Evolutionary conservation across 495 filamentous ascomycete genomes (phyloP), one percentile per base, ranked within the genome.

Genomic region (Chaetomium cochliodes): DNA sequence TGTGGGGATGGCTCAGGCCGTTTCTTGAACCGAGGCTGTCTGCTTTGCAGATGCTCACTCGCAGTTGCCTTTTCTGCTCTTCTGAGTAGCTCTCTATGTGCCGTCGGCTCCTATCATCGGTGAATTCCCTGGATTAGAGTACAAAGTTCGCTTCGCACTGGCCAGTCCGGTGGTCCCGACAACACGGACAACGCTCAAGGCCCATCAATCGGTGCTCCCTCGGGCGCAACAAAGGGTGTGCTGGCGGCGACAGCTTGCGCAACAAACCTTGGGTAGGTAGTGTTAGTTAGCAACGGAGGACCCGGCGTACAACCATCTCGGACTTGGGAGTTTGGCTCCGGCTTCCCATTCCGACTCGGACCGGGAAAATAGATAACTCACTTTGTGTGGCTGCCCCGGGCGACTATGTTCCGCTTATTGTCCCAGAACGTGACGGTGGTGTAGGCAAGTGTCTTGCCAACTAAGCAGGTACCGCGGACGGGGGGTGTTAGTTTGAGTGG

Each of bases 301-400:
- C 8, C 23, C 22, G 33, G 33, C 7, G 3, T 33, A 33, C 30
- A 33, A 3, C 30, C 30, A 7, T 7, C 30, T 3, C 30, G 3
- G 6, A 37, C 33, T 37, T 37, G 33, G 33, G 33, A n/a, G 3
- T 33, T 11, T 8, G 33, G 33, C 33, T 1, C 33, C 33, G 50
- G 28, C 11, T 23, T 7, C n/a, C 28, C 13, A 2, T 7, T 8
- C 6, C 11, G 22, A 20, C 47, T 33, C 13, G 51, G 55, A n/a
- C 9, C 13, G 22, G 20, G 3, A 22, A 37, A 8, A 2, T 13
- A 15, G 8, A 22, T 5, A 3, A 79, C 86, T 73, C 72, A 96
- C 91, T 98, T 98, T 11, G 94, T 98, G 79, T 98, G 94, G 69
- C 93, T 97, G 25, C 94, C 94, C 64, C 93, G 79, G 3, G 94